Conservation (phyloP, 2,329 filamentous ascomycete species). For the Cadophora malorum region DNA sequence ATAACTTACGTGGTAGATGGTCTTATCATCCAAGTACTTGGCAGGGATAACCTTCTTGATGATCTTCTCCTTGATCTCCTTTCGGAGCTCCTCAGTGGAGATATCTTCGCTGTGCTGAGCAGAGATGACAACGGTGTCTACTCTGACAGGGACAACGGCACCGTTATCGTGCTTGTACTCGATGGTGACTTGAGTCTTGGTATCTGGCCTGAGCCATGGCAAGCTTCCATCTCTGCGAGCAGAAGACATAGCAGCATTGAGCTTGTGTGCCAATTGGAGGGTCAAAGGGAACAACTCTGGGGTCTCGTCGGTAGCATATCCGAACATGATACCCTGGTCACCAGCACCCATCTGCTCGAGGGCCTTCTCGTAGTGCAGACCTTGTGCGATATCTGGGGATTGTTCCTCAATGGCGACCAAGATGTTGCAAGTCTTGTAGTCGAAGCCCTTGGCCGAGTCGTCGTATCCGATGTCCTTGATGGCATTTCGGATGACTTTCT, state of each 20-base stretch:
- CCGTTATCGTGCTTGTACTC: constrained; percentile 98
- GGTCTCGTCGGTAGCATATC: constrained; percentile 99
- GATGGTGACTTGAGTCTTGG: constrained; percentile 99
- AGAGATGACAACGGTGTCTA: constrained; percentile 96
- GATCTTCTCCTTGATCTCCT: constrained; percentile 97
- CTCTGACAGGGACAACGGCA: constrained; percentile 88
- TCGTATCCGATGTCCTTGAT: constrained; percentile 99
- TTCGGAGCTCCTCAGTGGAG: constrained; percentile 88
- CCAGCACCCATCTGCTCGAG: constrained; percentile 97
- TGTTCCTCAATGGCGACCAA: constrained; percentile 99
- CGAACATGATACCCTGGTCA: constrained; percentile 99
- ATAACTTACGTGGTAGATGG: constrained; percentile 85
- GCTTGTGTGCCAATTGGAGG: constrained; percentile 92
- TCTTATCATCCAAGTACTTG: constrained; percentile 90
- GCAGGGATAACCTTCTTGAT: constrained; percentile 93
- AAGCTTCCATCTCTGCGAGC: constrained; percentile 87
- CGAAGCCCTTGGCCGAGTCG: constrained; percentile 95
- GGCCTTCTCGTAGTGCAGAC: constrained; percentile 96
- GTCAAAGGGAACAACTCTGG: constrained; percentile 96
- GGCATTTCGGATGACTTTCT: constrained; percentile 91
- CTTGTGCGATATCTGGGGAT: constrained; percentile 98
- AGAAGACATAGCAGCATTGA: constrained; percentile 92
- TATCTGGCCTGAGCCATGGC: constrained; percentile 96
- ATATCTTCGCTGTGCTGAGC: constrained; percentile 92
- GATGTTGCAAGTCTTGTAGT: constrained; percentile 99